A percentile compares a stretch with the other conserved stretches of the same genome.
Evolutionary conservation across 345 rosid genomes (phyloP).

Genomic region (Corchorus olitorius): DNA sequence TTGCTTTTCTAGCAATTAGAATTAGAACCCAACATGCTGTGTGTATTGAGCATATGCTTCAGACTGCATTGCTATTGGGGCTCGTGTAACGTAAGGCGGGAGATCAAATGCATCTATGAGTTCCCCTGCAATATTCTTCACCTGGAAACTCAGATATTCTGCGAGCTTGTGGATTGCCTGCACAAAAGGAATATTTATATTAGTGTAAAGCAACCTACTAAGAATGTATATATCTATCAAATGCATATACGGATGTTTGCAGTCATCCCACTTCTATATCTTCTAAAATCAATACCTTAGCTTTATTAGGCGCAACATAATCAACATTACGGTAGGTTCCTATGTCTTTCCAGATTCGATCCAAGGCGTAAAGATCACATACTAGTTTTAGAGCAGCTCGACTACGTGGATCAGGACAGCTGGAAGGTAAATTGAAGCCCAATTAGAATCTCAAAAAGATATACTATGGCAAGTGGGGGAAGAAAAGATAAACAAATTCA

Average conservation of each 20-base stretch:
- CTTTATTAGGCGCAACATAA: slow-evolving; percentile 97
- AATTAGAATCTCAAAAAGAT: slow-evolving; percentile 17
- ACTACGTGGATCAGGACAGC: slow-evolving; percentile 78
- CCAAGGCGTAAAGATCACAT: slow-evolving; percentile 96
- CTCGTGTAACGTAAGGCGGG: slow-evolving; percentile 78
- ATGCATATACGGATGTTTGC: background rate
- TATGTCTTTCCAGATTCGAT: slow-evolving; percentile 91
- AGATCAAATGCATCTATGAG: slow-evolving; percentile 83
- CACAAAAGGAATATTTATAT: slow-evolving; percentile 1
- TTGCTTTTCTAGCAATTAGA: slow-evolving; percentile 31
- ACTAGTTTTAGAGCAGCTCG: slow-evolving; percentile 80
- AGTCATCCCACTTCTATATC: background rate
- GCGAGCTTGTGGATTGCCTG: slow-evolving; percentile 94
- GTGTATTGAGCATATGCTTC: slow-evolving; percentile 93
- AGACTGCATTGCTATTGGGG: slow-evolving; percentile 93
- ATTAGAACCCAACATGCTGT: slow-evolving; percentile 73
- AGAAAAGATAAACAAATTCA: background rate
- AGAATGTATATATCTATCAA: background rate
- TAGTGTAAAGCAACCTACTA: background rate
- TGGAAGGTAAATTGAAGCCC: slow-evolving; percentile 20
- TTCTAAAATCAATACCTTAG: slow-evolving; percentile 62
- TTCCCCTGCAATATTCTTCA: slow-evolving; percentile 76
- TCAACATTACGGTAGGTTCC: slow-evolving; percentile 92
- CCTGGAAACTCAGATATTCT: slow-evolving; percentile 86
- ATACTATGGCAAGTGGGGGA: background rate